Evolutionary conservation across 176 grass and related monocot species (phyloP).

Genomic region (Pontederia crassipes): DNA sequence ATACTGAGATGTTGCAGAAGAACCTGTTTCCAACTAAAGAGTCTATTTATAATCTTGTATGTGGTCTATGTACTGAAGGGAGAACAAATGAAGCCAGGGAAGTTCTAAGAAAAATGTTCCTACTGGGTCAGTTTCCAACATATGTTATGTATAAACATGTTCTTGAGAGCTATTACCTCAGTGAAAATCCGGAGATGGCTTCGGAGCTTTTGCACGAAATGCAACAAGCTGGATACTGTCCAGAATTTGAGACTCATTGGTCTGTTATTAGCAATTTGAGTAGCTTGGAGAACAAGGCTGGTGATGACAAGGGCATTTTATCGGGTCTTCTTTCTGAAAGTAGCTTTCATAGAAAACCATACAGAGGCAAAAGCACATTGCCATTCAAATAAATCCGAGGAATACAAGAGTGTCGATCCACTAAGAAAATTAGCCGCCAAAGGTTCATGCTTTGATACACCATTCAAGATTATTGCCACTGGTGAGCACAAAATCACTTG

Average conservation of each 20-base stretch:
- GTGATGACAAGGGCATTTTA: conserved; percentile 45
- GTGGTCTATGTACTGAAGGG: conserved; percentile 44
- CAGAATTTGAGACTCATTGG: conserved; percentile 97
- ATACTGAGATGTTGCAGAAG: conserved; percentile 57
- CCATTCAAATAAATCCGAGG: background rate
- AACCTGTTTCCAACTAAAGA: conserved; percentile 39
- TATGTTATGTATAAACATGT: conserved; percentile 65
- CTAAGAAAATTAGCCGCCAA: too few species aligned
- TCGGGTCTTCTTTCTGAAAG: conserved; percentile 38
- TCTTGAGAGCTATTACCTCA: conserved; percentile 53
- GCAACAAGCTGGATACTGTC: conserved; percentile 53
- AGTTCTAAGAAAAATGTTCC: conserved; percentile 43
- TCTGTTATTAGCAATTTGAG: conserved; percentile 90
- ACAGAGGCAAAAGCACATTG: conserved; percentile 13
- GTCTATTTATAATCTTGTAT: conserved; percentile 48
- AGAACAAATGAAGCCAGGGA: conserved; percentile 59
- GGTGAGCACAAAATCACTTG: too few species aligned
- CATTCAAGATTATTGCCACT: background rate
- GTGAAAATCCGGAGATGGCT: conserved; percentile 44
- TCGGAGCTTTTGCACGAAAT: conserved; percentile 73
- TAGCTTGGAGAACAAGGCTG: conserved; percentile 28
- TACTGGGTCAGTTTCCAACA: conserved; percentile 34
- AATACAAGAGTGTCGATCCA: too few species aligned
- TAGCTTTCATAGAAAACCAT: conserved; percentile 18
- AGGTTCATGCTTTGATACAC: background rate